Conservation (phyloP, 371 early-diverging fungal species). For the Circinella umbellata region DNA sequence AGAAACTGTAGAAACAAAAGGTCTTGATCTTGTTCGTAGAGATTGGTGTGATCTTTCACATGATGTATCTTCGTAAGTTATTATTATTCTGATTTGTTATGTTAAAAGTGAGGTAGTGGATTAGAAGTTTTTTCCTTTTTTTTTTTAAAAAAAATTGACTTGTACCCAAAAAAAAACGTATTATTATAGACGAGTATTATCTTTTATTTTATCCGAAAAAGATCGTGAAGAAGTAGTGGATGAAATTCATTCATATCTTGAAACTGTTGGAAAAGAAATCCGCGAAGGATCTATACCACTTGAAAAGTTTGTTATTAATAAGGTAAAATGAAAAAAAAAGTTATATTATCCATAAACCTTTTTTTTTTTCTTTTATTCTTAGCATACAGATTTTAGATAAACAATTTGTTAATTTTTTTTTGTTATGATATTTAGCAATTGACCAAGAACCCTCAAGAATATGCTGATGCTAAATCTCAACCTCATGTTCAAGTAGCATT, state of each 20-base stretch:
- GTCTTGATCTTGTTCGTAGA: conserved; percentile 97
- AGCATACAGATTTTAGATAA: background rate
- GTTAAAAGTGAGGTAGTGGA: too few relatives aligned
- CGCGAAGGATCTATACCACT: conserved; percentile 72
- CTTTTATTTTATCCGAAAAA: conserved; percentile 76
- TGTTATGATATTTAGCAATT: conserved; percentile 58
- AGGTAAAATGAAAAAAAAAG: conserved; percentile 50
- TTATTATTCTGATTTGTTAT: too few relatives aligned
- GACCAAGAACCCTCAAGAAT: conserved; percentile 93
- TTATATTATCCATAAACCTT: too few relatives aligned
- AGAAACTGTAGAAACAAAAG: conserved; percentile 91
- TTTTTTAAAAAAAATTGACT: too few relatives aligned
- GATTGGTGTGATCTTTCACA: conserved; percentile 98
- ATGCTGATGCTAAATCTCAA: conserved; percentile 87
- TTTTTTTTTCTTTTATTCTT: background rate
- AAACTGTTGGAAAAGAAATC: conserved; percentile 73
- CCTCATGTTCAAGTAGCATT: conserved; percentile 98
- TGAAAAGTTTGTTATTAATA: conserved; percentile 94
- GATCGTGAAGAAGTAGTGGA: conserved; percentile 80
- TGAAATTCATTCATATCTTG: conserved; percentile 78
- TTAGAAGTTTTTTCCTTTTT: too few relatives aligned
- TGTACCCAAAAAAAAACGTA: too few relatives aligned
- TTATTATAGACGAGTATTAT: conserved; percentile 66
- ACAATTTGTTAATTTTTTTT: background rate
- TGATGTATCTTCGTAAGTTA: conserved; percentile 80